Base-by-base conservation (phyloP, 306 rosid genomes). In the Lablab purpureus region DNA sequence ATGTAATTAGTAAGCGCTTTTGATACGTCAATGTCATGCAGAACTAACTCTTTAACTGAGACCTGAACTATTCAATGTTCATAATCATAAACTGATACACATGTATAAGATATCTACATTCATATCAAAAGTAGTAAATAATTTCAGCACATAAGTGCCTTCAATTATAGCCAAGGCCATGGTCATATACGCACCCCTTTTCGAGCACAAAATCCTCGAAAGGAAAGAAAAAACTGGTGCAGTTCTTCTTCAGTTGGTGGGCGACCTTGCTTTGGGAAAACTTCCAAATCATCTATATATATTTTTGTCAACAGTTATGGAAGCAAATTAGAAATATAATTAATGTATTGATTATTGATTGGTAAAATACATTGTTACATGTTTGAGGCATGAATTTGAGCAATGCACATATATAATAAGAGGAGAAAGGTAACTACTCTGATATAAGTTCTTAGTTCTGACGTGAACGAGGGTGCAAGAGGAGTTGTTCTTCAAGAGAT, bases 111-210 rank as follows among this genome's bases (percentile, higher is more conserved):
- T 17, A 22, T 73, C 10, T 8, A 40, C 2, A 27, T 40, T 10
- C 7, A 27, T 52, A 34, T 34, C n/a, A n/a, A n/a, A n/a, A n/a
- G n/a, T n/a, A n/a, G n/a, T n/a, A n/a, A n/a, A n/a, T n/a, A n/a
- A n/a, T n/a, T n/a, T n/a, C n/a, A n/a, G n/a, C n/a, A n/a, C n/a
- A n/a, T n/a, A n/a, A n/a, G n/a, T n/a, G n/a, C n/a, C n/a, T n/a
- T n/a, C n/a, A n/a, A n/a, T n/a, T n/a, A n/a, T n/a, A n/a, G n/a
- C n/a, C n/a, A n/a, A n/a, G n/a, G n/a, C n/a, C n/a, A n/a, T n/a
- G n/a, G n/a, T n/a, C n/a, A n/a, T n/a, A n/a, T n/a, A n/a, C n/a
- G 79, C 27, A 93, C 98, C 89, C 98, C 92, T 83, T 88, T 93
- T 64, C 93, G 80, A 10, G 94, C 95, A 75, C 98, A 91, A 77